A percentile compares a stretch with the other conserved stretches of the same genome.
phyloP scores from a whole-genome alignment of 768 basidiomycete species.

The Podaxis carcinomalis region DNA sequence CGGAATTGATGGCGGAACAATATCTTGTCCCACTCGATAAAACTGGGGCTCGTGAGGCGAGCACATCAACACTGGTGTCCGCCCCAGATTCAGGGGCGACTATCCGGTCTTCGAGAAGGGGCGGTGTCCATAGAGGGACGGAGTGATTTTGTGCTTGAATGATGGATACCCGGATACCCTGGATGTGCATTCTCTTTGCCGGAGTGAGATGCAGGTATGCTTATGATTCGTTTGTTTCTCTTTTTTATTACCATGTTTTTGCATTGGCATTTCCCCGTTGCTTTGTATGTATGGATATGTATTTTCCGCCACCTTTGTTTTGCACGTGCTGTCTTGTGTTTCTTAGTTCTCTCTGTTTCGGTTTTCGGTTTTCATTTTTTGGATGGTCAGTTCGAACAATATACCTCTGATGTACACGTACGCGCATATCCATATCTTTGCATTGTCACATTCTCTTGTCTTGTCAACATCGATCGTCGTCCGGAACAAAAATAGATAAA shows the following conservation, averaged over 20 bases:
- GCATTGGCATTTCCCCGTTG: neutral
- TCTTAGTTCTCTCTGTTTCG: neutral
- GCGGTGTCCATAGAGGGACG: neutral
- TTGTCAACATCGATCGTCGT: neutral
- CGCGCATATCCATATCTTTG: neutral
- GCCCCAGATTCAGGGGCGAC: neutral
- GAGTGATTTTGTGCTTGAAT: neutral
- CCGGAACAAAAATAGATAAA: neutral
- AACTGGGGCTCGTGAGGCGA: neutral
- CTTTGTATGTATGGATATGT: neutral
- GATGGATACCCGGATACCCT: neutral
- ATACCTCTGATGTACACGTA: neutral
- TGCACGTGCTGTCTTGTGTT: neutral
- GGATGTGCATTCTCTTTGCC: neutral
- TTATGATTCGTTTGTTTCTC: neutral
- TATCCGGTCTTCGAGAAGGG: neutral
- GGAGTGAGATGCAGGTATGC: neutral
- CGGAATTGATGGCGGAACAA: neutral
- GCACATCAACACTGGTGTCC: neutral
- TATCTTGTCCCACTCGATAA: neutral
- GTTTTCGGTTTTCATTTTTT: neutral
- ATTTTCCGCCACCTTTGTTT: neutral
- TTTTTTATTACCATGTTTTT: neutral
- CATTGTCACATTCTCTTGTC: neutral
- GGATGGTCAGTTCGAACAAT: neutral